phyloP scores from a whole-genome alignment of 441 rosid genomes.

The Macaranga tanarius region DNA sequence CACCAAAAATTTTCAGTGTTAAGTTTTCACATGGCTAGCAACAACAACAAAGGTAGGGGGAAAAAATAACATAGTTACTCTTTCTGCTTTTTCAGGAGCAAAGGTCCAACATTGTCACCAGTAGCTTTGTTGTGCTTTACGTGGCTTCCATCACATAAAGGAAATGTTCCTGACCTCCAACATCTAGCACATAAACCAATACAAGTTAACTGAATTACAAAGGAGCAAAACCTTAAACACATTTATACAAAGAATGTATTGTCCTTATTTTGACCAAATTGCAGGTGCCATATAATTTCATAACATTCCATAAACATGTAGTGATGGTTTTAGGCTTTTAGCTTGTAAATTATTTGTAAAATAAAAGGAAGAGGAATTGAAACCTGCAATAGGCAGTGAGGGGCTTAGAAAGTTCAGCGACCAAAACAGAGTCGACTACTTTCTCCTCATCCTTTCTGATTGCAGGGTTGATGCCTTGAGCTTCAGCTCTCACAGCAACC shows the following conservation, averaged over 20 bases:
- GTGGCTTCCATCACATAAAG: slow-evolving; percentile 84
- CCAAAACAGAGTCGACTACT: slow-evolving; percentile 73
- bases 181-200: slow-evolving; percentile 43
- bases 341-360: too few relatives aligned
- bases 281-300: neutral
- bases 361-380: neutral
- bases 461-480: slow-evolving; percentile 60
- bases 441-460: slow-evolving; percentile 82
- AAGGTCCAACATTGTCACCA: slow-evolving; percentile 94
- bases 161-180: slow-evolving; percentile 91
- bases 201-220: neutral
- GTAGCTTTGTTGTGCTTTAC: slow-evolving; percentile 92
- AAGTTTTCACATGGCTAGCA: slow-evolving; percentile 6
- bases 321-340: neutral
- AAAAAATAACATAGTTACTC: neutral
- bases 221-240: neutral
- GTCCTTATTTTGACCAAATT: neutral
- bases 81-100: slow-evolving; percentile 72
- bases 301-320: neutral
- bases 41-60: neutral
- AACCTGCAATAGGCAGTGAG: slow-evolving; percentile 91
- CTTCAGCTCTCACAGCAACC: slow-evolving; percentile 66
- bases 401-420: slow-evolving; percentile 73
- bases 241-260: too few relatives aligned
- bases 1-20: neutral